phyloP scores from a whole-genome alignment of 257 asterid genomes.

The Fraxinus pennsylvanica region DNA sequence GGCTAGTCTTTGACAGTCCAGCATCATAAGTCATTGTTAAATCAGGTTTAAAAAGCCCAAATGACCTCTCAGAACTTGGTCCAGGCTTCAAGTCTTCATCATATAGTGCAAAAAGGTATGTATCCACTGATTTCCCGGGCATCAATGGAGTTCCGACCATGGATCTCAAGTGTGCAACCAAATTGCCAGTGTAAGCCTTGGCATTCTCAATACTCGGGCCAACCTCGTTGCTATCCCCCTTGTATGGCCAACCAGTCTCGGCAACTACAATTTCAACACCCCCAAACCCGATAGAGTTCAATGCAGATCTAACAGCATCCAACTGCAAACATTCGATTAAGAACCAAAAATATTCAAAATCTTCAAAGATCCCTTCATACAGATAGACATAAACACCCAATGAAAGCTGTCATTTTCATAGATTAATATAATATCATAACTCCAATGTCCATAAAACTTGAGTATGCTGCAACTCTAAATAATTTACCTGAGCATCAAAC shows the following conservation, averaged over 20 bases:
- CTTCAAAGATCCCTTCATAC: background rate
- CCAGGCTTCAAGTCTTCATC: constrained; percentile 75
- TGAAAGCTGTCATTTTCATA: too few species aligned
- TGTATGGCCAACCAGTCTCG: constrained; percentile 85
- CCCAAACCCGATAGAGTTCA: constrained; percentile 54
- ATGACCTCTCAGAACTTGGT: constrained; percentile 65
- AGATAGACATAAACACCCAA: too few species aligned
- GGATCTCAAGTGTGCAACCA: constrained; percentile 59
- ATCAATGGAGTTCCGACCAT: constrained; percentile 75
- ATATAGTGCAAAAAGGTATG: constrained; percentile 66
- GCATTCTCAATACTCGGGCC: constrained; percentile 73
- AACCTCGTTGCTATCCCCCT: constrained; percentile 61
- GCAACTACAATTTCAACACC: constrained; percentile 71
- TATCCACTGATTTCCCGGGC: constrained; percentile 68
- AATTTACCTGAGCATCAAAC: constrained; percentile 80
- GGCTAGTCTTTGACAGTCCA: constrained; percentile 50
- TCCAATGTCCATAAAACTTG: background rate
- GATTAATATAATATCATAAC: too few species aligned
- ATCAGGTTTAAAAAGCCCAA: constrained; percentile 73
- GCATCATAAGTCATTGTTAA: constrained; percentile 49
- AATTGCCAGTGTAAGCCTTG: constrained; percentile 59
- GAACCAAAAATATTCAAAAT: background rate
- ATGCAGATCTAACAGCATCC: constrained; percentile 65
- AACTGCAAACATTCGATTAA: constrained; percentile 32
- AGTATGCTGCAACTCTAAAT: background rate